These are phyloP conservation scores for Clavulina sp. DNA, from an alignment of 768 basidiomycete genomes.

Conservation along the genomic window DNA sequence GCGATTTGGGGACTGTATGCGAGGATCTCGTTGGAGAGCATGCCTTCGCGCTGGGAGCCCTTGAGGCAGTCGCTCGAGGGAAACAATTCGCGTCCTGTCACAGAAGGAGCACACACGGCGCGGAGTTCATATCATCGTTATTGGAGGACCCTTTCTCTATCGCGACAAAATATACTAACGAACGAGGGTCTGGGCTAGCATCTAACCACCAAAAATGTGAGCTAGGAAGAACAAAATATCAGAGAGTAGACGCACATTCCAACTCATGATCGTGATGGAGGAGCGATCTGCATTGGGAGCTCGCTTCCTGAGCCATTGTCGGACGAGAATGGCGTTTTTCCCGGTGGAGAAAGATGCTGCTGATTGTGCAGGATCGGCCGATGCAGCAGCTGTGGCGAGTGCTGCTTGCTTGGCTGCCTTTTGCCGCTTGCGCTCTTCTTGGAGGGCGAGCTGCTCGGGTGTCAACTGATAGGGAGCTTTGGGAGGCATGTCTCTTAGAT, in stretches of 20 bases:
- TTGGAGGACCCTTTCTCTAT: too few species aligned
- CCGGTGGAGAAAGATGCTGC: neutral
- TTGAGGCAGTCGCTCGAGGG: constrained; percentile 52
- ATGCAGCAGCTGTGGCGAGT: neutral
- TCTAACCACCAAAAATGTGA: neutral
- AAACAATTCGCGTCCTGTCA: constrained; percentile 57
- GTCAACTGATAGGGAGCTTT: neutral
- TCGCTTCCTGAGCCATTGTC: constrained; percentile 24
- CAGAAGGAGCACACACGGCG: neutral
- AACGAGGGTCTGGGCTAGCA: constrained; percentile 31
- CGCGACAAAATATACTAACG: constrained; percentile 40
- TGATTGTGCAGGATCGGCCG: neutral
- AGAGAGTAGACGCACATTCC: constrained; percentile 40
- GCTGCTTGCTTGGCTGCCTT: neutral
- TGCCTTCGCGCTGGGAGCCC: constrained; percentile 48
- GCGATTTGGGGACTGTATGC: constrained; percentile 60
- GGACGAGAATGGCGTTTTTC: constrained; percentile 17
- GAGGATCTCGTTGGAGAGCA: constrained; percentile 62
- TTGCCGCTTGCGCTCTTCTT: neutral
- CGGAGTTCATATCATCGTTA: neutral
- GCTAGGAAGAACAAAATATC: neutral
- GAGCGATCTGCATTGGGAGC: constrained; percentile 3
- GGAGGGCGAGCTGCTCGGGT: neutral
- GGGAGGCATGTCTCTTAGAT: too few species aligned
- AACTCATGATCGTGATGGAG: constrained; percentile 45